phyloP scores from a whole-genome alignment of 345 rosid species.

The Ceriops zippeliana region DNA sequence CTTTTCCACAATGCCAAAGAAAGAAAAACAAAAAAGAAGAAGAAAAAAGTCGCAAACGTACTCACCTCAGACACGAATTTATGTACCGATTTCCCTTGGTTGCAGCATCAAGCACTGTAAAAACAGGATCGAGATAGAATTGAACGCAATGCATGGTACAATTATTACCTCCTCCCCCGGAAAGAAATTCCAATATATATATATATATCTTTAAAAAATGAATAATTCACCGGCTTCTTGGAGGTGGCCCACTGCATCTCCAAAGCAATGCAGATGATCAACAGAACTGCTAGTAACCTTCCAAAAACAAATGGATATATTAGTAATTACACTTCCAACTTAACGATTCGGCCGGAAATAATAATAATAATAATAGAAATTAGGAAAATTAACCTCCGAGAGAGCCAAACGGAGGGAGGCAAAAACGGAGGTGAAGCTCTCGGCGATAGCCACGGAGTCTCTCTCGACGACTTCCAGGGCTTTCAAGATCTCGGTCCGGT shows the following conservation, averaged over 20 bases:
- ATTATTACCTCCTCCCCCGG: neutral
- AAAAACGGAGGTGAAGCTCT: slow-evolving; percentile 81
- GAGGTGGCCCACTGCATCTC: slow-evolving; percentile 71
- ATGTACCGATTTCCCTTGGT: slow-evolving; percentile 86
- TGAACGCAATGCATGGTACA: neutral
- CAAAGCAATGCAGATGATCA: slow-evolving; percentile 83
- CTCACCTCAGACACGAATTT: slow-evolving; percentile 86
- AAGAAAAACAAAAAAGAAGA: neutral
- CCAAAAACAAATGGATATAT: neutral
- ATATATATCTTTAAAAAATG: neutral
- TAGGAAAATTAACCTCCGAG: slow-evolving; percentile 53
- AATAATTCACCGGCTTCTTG: slow-evolving; percentile 61
- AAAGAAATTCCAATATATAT: neutral
- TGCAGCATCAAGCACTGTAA: slow-evolving; percentile 77
- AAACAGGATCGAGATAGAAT: slow-evolving; percentile 2
- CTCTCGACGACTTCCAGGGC: slow-evolving; percentile 78
- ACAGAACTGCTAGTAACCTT: slow-evolving; percentile 66
- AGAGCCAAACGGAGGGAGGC: slow-evolving; percentile 76
- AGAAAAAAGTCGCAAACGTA: neutral
- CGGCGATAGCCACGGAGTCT: slow-evolving; percentile 75
- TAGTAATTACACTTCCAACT: neutral
- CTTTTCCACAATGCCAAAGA: neutral
- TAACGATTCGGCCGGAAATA: neutral
- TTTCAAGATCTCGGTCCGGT: slow-evolving; percentile 50
- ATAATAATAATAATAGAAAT: neutral